Percentiles rank a stretch among this genome's conserved stretches.
Conservation (phyloP, 2,329 filamentous ascomycete genomes). For the Colletotrichum paranaense region DNA sequence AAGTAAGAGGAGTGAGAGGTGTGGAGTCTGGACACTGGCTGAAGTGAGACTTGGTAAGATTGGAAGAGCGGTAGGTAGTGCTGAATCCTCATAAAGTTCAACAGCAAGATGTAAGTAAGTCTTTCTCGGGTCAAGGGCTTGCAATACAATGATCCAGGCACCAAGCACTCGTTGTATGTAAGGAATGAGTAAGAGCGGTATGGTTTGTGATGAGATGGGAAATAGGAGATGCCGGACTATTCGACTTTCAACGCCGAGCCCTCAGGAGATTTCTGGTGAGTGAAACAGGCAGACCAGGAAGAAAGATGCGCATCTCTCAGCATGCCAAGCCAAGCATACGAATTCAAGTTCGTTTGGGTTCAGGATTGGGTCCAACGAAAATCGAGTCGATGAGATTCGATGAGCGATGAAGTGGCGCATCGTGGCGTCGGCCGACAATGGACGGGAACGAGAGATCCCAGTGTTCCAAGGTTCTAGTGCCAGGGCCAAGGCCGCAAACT, state of each 20-base stretch:
- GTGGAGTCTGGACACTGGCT: neutral
- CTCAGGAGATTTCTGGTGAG: neutral
- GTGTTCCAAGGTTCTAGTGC: conserved; percentile 2
- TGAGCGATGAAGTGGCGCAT: neutral
- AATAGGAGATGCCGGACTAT: neutral
- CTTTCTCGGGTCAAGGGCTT: too few relatives aligned
- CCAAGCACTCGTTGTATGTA: too few relatives aligned
- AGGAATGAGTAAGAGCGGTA: too few relatives aligned
- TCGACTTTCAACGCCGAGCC: neutral
- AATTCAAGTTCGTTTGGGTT: neutral
- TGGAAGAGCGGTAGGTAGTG: neutral
- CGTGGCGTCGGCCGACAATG: neutral
- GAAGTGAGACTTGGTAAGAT: neutral
- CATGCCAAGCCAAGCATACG: neutral
- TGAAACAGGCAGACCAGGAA: neutral
- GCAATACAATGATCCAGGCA: too few relatives aligned
- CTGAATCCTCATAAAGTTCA: neutral
- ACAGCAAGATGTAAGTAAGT: too few relatives aligned
- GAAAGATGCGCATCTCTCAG: neutral
- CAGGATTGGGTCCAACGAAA: neutral
- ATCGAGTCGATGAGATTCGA: neutral
- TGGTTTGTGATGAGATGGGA: neutral
- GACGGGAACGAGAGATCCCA: neutral
- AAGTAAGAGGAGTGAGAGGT: neutral
- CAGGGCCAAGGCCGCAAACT: neutral